These are phyloP conservation scores for Colletotrichum salicis DNA, from an alignment of 2,329 filamentous ascomycete species.

Conservation along the genomic window DNA sequence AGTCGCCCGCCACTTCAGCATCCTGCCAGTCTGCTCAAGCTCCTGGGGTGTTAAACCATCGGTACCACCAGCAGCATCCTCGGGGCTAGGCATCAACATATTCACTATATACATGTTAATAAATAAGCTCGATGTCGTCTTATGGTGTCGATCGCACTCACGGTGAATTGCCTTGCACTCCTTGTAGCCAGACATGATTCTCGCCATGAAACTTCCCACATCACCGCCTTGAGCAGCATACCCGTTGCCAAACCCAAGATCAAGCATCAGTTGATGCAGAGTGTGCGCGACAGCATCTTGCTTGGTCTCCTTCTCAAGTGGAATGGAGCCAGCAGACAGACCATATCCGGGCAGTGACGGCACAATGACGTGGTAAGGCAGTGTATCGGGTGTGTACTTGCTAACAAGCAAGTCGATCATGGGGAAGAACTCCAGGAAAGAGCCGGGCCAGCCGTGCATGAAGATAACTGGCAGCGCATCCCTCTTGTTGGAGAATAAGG, in stretches of 20 bases:
- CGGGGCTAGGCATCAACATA: not conserved
- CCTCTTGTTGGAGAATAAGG: slow-evolving; percentile 61
- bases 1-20: slow-evolving; percentile 48
- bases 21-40: slow-evolving; percentile 40
- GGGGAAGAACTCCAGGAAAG: slow-evolving; percentile 65
- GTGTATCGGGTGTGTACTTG: slow-evolving; percentile 58
- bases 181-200: slow-evolving; percentile 53
- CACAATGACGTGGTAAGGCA: slow-evolving; percentile 68
- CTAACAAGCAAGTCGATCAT: slow-evolving; percentile 56
- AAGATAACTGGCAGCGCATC: slow-evolving; percentile 62
- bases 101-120: slow-evolving; percentile 6
- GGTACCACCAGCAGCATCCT: not conserved
- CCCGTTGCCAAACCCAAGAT: slow-evolving; percentile 60
- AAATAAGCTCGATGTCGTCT: fast-evolving
- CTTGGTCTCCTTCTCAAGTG: slow-evolving; percentile 37
- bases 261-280: slow-evolving; percentile 62
- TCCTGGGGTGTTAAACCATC: slow-evolving; percentile 14
- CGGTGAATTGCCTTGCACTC: slow-evolving; percentile 58
- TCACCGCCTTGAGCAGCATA: slow-evolving; percentile 70
- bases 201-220: slow-evolving; percentile 57
- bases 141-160: not conserved
- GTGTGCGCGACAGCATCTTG: slow-evolving; percentile 49
- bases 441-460: slow-evolving; percentile 67
- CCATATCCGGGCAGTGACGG: slow-evolving; percentile 65
- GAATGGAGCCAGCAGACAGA: slow-evolving; percentile 55